Percentiles rank a stretch among this genome's conserved stretches.
Evolutionary conservation across 2,329 filamentous ascomycete species (phyloP).

Genomic region (Calycina herbarum): DNA sequence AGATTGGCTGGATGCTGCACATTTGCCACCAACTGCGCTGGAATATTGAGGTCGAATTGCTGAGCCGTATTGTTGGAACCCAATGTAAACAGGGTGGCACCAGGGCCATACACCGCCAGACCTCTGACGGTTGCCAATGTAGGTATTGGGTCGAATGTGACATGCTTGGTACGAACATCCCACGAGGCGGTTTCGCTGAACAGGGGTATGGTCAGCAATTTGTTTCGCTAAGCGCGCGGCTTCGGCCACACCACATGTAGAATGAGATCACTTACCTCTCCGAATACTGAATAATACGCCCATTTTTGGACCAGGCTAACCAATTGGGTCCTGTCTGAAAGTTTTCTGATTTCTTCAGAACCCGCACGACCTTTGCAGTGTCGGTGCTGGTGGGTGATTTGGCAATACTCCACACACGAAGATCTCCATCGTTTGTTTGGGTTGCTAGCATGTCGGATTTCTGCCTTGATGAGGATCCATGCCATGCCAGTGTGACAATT

Average conservation of each 20-base stretch:
- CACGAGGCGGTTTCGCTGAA: conserved; percentile 84
- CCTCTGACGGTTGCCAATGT: conserved; percentile 80
- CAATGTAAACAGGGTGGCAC: conserved; percentile 88
- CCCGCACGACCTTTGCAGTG: conserved; percentile 82
- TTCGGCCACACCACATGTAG: conserved; percentile 29
- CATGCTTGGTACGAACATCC: conserved; percentile 98
- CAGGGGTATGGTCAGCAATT: conserved; percentile 38
- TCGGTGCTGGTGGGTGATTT: conserved; percentile 73
- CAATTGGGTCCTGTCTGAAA: conserved; percentile 78
- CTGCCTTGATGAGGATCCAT: conserved; percentile 92
- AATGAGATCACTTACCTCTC: conserved; percentile 68
- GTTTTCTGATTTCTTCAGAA: conserved; percentile 78
- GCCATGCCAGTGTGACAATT: conserved; percentile 87
- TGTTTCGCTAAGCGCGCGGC: conserved; percentile 49
- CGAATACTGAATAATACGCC: conserved; percentile 87
- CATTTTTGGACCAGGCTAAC: conserved; percentile 99
- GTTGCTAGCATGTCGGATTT: conserved; percentile 98
- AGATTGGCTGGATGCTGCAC: conserved; percentile 81
- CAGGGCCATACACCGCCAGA: conserved; percentile 84
- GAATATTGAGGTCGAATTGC: conserved; percentile 90
- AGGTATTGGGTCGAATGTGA: conserved; percentile 85
- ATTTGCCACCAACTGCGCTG: conserved; percentile 77
- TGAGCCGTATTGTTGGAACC: conserved; percentile 87
- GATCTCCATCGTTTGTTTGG: conserved; percentile 86
- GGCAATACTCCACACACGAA: conserved; percentile 94